These are phyloP conservation scores for Ocimum tenuiflorum DNA, from an alignment of 257 asterid species.

Conservation along the genomic window DNA sequence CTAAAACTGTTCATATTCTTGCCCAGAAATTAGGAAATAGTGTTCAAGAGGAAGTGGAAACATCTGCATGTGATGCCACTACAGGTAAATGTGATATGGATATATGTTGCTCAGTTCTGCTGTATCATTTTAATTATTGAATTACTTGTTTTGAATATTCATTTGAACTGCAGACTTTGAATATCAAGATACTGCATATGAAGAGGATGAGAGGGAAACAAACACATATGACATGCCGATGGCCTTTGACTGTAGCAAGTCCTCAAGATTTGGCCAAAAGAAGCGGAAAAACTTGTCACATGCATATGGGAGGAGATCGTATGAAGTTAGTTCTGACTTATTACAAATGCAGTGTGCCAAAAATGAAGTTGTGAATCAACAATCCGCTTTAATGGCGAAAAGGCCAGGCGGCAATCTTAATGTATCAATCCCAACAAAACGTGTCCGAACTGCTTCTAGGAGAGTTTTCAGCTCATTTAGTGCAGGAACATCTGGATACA, in stretches of 20 bases:
- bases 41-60: conserved; percentile 71
- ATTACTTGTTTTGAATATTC: conserved; percentile 21
- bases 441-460: conserved; percentile 83
- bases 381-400: conserved; percentile 44
- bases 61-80: conserved; percentile 56
- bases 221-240: conserved; percentile 46
- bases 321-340: conserved; percentile 42
- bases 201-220: conserved; percentile 75
- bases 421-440: conserved; percentile 85
- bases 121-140: conserved; percentile 15
- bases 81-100: conserved; percentile 45
- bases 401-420: conserved; percentile 71
- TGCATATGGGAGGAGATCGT: conserved; percentile 53
- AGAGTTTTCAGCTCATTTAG: conserved; percentile 71
- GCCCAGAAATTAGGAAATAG: conserved; percentile 57
- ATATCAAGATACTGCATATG: conserved; percentile 48
- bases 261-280: conserved; percentile 56
- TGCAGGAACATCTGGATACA: conserved; percentile 64
- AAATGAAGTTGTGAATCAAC: conserved; percentile 45
- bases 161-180: conserved; percentile 45
- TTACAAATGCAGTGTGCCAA: conserved; percentile 49
- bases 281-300: conserved; percentile 48
- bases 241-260: conserved; percentile 44
- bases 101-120: conserved; percentile 20
- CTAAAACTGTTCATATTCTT: conserved; percentile 13